Percentiles rank a stretch among this genome's conserved stretches.
These are phyloP conservation scores for Citrus trifoliata DNA, from an alignment of 345 rosid genomes.

Conservation along the genomic window DNA sequence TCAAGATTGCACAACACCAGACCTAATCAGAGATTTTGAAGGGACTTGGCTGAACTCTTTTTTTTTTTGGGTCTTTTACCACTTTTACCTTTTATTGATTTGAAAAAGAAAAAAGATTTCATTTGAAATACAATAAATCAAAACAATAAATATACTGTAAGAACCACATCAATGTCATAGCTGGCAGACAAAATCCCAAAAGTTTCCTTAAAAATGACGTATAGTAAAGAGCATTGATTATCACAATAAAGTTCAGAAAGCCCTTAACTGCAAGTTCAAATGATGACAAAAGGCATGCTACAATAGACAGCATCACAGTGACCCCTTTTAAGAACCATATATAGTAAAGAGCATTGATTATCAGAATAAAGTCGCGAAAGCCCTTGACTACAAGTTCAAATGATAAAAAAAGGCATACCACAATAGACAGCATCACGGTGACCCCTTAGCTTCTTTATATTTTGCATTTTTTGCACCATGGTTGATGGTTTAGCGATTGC, in stretches of 20 bases:
- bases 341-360: neutral
- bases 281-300: constrained; percentile 47
- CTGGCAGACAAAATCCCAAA: neutral
- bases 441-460: constrained; percentile 81
- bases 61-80: neutral
- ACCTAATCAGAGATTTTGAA: neutral
- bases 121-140: neutral
- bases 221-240: neutral
- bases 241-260: neutral
- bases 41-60: neutral
- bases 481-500: constrained; percentile 90
- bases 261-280: constrained; percentile 12
- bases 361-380: neutral
- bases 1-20: neutral
- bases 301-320: constrained; percentile 98
- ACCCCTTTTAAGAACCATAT: constrained; percentile 38
- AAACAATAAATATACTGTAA: neutral
- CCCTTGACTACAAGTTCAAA: constrained; percentile 10
- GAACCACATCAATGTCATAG: neutral
- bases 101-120: neutral
- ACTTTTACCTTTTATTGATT: neutral
- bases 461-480: constrained; percentile 94
- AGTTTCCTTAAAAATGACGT: neutral
- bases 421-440: constrained; percentile 99
- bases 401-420: constrained; percentile 47